Evolutionary conservation across 176 grass and related monocot genomes (phyloP), one percentile per base, ranked within the genome.

Genomic region (Secale cereale): DNA sequence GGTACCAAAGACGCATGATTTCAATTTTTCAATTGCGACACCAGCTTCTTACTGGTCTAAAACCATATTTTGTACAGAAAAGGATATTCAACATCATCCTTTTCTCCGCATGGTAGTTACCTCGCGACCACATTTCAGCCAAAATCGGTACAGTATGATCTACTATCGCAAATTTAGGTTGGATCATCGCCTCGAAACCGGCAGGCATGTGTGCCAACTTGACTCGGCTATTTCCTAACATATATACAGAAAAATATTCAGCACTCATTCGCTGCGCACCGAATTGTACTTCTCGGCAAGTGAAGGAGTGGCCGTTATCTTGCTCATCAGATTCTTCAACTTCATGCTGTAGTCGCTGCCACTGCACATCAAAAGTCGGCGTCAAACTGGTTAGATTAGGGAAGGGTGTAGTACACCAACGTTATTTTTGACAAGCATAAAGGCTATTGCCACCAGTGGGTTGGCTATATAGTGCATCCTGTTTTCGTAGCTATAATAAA

Each of bases 251-350:
- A 3, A 90, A 28, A 83, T 45, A 74, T 22, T 14, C 54, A 79
- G 77, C 33, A 23, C 64, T 87, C 43, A 98, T 80, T 98, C 96
- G 32, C 85, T 87, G 65, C 91, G 87, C 74, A 98, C 96, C 10
- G 87, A 93, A 59, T 90, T 92, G 89, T 95, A 95, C 82, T 95
- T 93, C 56, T 92, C 96, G 25, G 91, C 67, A 22, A 98, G 96
- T 22, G 93, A 22, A 70, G 83, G 2, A 4, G 91, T 86, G 26
- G 80, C 68, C 62, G 65, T 25, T 76, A 98, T 94, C 82, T 92
- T 91, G 84, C 86, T 95, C 88, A 97, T 97, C 88, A 97, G 74
- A 82, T 81, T 88, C 92, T 97, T 97, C 75, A 97, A 94, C 90
- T 87, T 87, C 78, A 97, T 90, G 37, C 92, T 92, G 81, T 90